Evolutionary conservation across 345 rosid species (phyloP).

Genomic region (Viola odorata): DNA sequence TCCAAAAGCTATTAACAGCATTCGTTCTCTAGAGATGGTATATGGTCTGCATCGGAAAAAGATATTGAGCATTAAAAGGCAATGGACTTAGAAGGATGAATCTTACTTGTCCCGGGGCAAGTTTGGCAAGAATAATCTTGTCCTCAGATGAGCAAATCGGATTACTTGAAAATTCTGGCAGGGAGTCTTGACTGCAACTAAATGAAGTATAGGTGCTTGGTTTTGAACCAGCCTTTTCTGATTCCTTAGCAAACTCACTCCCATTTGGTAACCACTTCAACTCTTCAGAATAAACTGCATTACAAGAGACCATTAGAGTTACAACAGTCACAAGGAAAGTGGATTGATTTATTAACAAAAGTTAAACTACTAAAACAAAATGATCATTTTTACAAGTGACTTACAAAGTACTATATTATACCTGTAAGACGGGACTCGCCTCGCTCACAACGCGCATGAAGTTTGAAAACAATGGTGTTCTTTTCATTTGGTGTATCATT

Average conservation of each 20-base stretch:
- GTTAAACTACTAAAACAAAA: not conserved
- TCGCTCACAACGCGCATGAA: conserved; percentile 55
- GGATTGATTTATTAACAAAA: not conserved
- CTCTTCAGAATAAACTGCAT: conserved; percentile 65
- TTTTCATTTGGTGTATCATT: conserved; percentile 75
- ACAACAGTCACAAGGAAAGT: not conserved
- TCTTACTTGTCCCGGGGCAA: conserved; percentile 76
- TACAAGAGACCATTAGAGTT: conserved; percentile 2
- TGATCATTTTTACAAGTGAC: not conserved
- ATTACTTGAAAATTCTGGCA: conserved; percentile 50
- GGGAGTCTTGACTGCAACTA: conserved; percentile 51
- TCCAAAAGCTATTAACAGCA: too few relatives aligned
- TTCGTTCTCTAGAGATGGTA: not conserved
- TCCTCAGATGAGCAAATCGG: conserved; percentile 44
- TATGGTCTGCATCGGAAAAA: not conserved
- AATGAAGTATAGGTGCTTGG: conserved; percentile 72
- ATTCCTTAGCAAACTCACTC: conserved; percentile 62
- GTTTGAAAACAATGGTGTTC: conserved; percentile 91
- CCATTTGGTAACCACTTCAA: conserved; percentile 83
- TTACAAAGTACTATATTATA: conserved; percentile 17
- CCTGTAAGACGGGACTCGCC: conserved; percentile 51
- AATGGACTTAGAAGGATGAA: not conserved
- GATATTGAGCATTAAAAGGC: too few relatives aligned
- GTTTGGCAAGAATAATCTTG: conserved; percentile 68
- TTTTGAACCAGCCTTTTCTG: conserved; percentile 37